These are phyloP conservation scores for Talaromyces rugulosus DNA, from an alignment of 2,329 filamentous ascomycete species.

Conservation along the genomic window DNA sequence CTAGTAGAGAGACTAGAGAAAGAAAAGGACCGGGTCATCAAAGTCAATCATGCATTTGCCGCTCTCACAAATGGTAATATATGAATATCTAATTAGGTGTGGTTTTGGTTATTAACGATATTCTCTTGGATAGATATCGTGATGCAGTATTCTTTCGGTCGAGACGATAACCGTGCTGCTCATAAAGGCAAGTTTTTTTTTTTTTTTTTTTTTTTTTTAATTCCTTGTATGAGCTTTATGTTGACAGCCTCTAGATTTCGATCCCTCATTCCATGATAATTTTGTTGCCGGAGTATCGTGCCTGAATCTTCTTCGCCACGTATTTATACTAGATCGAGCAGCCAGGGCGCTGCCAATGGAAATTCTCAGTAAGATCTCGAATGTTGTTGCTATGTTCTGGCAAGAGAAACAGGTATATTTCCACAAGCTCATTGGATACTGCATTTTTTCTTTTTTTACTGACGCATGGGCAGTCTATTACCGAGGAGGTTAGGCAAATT, in stretches of 20 bases:
- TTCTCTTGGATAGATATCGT: constrained; percentile 25
- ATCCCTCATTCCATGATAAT: neutral
- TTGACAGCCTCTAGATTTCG: neutral
- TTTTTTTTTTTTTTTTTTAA: neutral
- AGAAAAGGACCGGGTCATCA: constrained; percentile 15
- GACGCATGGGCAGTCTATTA: neutral
- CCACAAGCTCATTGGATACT: neutral
- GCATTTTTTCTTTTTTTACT: neutral
- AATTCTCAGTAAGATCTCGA: neutral
- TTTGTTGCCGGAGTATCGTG: neutral
- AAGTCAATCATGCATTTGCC: constrained; percentile 22
- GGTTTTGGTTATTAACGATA: neutral
- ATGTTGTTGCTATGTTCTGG: neutral
- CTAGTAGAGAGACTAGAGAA: constrained; percentile 21
- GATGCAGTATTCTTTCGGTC: constrained; percentile 28
- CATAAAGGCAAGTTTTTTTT: neutral
- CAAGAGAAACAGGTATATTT: neutral
- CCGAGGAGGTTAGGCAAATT: neutral
- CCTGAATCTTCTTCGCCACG: neutral
- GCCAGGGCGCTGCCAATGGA: neutral
- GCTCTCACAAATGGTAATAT: constrained; percentile 35
- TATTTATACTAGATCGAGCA: neutral
- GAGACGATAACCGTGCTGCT: constrained; percentile 16
- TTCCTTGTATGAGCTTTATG: neutral
- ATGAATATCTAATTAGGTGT: constrained; percentile 10